phyloP scores from a whole-genome alignment of 2,329 filamentous ascomycete genomes.

The Teratosphaeria gauchensis region DNA sequence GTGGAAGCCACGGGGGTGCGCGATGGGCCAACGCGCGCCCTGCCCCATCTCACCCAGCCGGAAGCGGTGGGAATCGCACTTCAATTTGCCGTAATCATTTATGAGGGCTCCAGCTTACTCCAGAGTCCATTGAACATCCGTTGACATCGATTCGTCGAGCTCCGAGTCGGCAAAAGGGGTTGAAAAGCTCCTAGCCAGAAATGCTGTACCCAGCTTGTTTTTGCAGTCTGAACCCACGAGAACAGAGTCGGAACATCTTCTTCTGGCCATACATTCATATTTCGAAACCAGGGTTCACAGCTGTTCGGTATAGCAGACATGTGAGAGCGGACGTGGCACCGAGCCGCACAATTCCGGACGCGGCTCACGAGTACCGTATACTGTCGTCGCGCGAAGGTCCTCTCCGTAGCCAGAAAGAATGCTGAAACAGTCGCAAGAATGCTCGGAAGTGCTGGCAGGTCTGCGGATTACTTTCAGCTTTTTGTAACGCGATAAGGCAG shows the following conservation, averaged over 20 bases:
- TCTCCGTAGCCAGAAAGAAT: no score
- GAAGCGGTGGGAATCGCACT: neutral
- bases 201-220: neutral
- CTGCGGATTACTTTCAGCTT: neutral
- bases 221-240: neutral
- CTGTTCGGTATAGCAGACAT: neutral
- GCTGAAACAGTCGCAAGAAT: neutral
- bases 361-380: neutral
- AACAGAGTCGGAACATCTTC: neutral
- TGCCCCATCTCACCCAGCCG: neutral
- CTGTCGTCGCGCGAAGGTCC: neutral
- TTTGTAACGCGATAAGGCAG: neutral
- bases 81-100: neutral
- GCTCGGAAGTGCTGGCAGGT: neutral
- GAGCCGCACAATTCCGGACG: neutral
- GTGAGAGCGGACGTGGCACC: neutral
- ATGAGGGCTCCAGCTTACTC: neutral
- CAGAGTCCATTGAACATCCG: neutral
- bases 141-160: neutral
- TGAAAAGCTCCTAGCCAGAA: neutral
- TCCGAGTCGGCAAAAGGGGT: neutral
- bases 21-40: neutral
- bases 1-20: no score
- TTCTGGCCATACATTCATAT: neutral
- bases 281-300: neutral